Conservation (phyloP, 1,284 basidiomycete genomes). For the Phellinidium pouzarii region DNA sequence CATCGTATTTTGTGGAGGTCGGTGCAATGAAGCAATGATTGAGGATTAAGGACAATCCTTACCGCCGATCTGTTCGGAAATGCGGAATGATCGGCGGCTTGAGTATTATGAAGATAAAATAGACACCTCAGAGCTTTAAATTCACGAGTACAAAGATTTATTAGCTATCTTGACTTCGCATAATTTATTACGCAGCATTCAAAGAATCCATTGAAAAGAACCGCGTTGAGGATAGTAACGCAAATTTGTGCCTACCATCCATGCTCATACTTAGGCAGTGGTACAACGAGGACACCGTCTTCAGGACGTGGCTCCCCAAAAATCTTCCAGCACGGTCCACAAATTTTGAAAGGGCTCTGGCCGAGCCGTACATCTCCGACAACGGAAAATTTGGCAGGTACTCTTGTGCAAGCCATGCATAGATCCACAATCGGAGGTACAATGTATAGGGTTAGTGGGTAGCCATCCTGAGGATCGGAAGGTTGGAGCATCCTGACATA, state of each 20-base stretch:
- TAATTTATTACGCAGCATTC: too few relatives aligned
- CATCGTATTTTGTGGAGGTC: too few relatives aligned
- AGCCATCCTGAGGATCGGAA: slow-evolving; percentile 47
- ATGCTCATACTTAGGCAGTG: slow-evolving; percentile 41
- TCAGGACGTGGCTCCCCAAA: slow-evolving; percentile 46
- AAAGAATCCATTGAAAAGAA: not conserved
- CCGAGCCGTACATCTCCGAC: slow-evolving; percentile 64
- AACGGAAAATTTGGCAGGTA: slow-evolving; percentile 60
- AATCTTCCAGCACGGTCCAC: slow-evolving; percentile 61
- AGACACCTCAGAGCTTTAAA: too few relatives aligned
- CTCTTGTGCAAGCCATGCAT: slow-evolving; percentile 62
- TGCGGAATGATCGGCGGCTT: too few relatives aligned
- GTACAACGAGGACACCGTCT: slow-evolving; percentile 42
- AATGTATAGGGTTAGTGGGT: slow-evolving; percentile 59
- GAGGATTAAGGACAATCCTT: too few relatives aligned
- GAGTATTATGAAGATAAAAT: too few relatives aligned
- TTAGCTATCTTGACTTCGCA: too few relatives aligned
- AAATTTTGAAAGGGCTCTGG: slow-evolving; percentile 69
- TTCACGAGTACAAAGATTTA: too few relatives aligned
- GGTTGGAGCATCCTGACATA: slow-evolving; percentile 47
- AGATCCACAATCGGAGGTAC: slow-evolving; percentile 53
- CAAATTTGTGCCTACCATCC: slow-evolving; percentile 25
- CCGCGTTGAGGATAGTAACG: not conserved
- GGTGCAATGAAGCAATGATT: too few relatives aligned
- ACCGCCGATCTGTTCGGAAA: too few relatives aligned